Conservation (phyloP, 257 asterid species). For the Lithospermum erythrorhizon region DNA sequence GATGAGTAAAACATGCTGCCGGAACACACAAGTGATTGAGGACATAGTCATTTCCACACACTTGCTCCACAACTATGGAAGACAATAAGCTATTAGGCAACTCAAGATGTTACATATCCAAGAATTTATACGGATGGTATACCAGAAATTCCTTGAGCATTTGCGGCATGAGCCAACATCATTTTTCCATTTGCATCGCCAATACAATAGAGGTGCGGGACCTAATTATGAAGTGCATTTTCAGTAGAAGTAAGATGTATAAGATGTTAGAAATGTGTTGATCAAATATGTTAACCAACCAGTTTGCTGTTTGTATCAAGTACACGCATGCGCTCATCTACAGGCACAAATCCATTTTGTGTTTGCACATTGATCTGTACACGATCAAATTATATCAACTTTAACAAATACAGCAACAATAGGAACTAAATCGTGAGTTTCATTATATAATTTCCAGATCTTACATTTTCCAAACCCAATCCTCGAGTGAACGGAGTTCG, state of each 20-base stretch:
- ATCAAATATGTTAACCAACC: conserved; percentile 35
- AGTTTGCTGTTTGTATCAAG: conserved; percentile 71
- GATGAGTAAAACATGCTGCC: conserved; percentile 98
- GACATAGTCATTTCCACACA: conserved; percentile 79
- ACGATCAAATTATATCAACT: conserved; percentile 12
- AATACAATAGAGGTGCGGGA: conserved; percentile 90
- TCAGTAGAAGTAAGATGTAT: conserved; percentile 12
- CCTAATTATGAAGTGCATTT: conserved; percentile 31
- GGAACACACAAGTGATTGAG: conserved; percentile 89
- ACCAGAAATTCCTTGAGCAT: conserved; percentile 96
- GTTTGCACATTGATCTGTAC: conserved; percentile 76
- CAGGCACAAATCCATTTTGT: conserved; percentile 86
- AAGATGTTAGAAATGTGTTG: conserved; percentile 9
- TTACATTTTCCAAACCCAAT: conserved; percentile 91
- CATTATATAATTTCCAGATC: conserved; percentile 19
- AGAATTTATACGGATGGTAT: conserved; percentile 14
- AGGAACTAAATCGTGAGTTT: conserved; percentile 7
- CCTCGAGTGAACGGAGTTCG: conserved; percentile 93
- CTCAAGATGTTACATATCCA: not conserved
- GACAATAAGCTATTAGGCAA: conserved; percentile 3
- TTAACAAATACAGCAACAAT: conserved; percentile 3
- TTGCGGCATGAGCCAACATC: conserved; percentile 99
- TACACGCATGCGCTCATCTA: conserved; percentile 91
- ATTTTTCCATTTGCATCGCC: conserved; percentile 98
- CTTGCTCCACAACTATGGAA: conserved; percentile 78